Base-by-base conservation (phyloP, 306 rosid genomes). In the Medicago arabica region DNA sequence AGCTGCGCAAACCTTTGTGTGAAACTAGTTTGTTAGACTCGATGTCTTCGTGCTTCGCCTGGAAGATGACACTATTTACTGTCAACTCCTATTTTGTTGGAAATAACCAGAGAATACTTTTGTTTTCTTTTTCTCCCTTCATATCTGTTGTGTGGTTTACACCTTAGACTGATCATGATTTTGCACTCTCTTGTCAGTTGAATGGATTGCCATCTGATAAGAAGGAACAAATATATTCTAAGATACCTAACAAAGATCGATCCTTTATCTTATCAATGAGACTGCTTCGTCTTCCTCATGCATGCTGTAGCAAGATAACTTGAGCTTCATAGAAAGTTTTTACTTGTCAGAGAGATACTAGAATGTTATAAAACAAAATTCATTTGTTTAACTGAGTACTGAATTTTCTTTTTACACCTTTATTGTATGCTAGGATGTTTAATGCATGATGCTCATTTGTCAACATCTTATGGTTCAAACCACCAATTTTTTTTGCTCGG, bases 141-240 rank as follows among this genome's bases (percentile, higher is more conserved):
- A 17, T 54, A 39, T 69, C 51, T 69, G 57, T 23, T 80, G 21
- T 46, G 19, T 17, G 76, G 23, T 67, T 72, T 67, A 47, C 76
- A 59, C 50, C n/a, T 21, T 80, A 67, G 80, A 76, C 78, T 51
- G 53, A 17, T 59, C 44, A 21, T 57, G 31, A n/a, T 73, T 79
- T 31, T 72, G 9, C 17, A 47, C 58, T 46, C 43, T 59, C 51
- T 41, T 11, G 57, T 41, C 16, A 25, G 31, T 69, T 57, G 74
- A 71, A 66, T 71, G 73, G 57, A 61, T 13, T 31, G 19, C 73
- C 25, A 53, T 73, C 62, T 60, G 12, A 67, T 28, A 60, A 43
- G 83, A 41, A 39, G 46, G 60, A 39, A 44, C 31, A 13, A 16
- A 41, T 57, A 55, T 19, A 66, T 49, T n/a, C 57, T 57, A 16